These are phyloP conservation scores for Naegleria lovaniensis DNA, from an alignment of 208 protist species.

Conservation along the genomic window DNA sequence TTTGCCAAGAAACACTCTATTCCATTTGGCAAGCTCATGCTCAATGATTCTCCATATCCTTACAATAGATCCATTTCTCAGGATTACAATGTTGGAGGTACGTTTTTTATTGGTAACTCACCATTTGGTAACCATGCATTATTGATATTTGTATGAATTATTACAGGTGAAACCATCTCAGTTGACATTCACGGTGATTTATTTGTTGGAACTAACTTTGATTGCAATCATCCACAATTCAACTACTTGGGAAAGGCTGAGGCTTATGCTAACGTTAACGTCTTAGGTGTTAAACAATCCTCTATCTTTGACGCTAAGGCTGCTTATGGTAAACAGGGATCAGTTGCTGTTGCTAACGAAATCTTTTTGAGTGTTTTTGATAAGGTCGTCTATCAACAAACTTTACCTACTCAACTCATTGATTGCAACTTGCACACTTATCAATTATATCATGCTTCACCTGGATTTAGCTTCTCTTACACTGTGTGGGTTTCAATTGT, in stretches of 20 bases:
- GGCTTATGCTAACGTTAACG: conserved; percentile 24
- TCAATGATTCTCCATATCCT: conserved; percentile 33
- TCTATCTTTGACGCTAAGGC: conserved; percentile 32
- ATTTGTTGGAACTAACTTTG: conserved; percentile 45
- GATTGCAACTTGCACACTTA: conserved; percentile 44
- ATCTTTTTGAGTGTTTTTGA: conserved; percentile 37
- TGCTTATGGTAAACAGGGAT: conserved; percentile 35
- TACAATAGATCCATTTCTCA: conserved; percentile 35
- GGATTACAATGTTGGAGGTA: conserved; percentile 28
- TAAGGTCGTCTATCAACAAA: conserved; percentile 33
- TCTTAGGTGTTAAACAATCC: neutral
- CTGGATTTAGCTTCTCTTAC: conserved; percentile 28
- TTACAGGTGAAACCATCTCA: neutral
- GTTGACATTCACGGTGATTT: conserved; percentile 28
- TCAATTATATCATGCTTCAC: conserved; percentile 15
- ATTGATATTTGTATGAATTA: too few species aligned
- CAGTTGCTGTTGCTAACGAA: conserved; percentile 22
- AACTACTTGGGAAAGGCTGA: conserved; percentile 39
- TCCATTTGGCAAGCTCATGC: neutral
- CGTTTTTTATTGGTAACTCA: neutral
- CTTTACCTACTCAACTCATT: conserved; percentile 23
- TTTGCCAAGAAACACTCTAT: conserved; percentile 15
- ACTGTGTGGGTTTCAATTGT: conserved; percentile 41
- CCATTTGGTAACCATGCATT: conserved; percentile 26
- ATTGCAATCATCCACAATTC: conserved; percentile 44